Conservation (phyloP, 306 rosid genomes). For the Gynostemma pentaphyllum region DNA sequence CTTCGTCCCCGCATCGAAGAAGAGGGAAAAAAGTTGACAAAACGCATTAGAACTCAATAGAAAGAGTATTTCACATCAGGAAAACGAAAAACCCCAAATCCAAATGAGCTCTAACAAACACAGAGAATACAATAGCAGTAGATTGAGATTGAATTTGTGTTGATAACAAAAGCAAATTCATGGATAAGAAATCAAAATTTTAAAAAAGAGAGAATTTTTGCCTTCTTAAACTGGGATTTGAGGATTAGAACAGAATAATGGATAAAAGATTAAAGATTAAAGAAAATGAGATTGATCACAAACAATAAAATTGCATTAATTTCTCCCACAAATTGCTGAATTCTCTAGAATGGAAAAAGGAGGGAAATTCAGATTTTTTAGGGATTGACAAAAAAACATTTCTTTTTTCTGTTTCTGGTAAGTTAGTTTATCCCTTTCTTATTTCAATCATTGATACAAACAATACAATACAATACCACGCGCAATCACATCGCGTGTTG, state of each 20-base stretch:
- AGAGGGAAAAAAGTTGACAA: not conserved
- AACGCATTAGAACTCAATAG: not conserved
- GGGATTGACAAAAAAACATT: not conserved
- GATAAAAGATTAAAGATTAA: not conserved
- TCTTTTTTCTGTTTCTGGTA: no score
- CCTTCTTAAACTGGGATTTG: not conserved
- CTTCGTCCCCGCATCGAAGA: constrained; percentile 11
- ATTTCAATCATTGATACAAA: constrained; percentile 1
- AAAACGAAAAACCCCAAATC: not conserved
- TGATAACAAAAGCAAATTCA: not conserved
- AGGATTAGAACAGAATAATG: not conserved
- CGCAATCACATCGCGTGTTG: constrained; percentile 1
- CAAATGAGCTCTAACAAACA: not conserved
- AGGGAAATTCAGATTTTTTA: not conserved
- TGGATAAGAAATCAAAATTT: not conserved
- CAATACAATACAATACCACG: constrained; percentile 3
- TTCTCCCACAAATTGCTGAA: not conserved
- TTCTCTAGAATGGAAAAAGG: not conserved
- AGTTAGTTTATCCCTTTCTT: constrained; percentile 6
- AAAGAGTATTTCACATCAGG: not conserved
- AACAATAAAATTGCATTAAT: not conserved
- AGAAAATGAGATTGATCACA: not conserved
- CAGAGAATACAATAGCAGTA: not conserved
- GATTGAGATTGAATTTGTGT: not conserved
- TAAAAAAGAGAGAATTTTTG: not conserved